phyloP scores from a whole-genome alignment of 2,329 filamentous ascomycete species.

The Acrocalymma vagum region DNA sequence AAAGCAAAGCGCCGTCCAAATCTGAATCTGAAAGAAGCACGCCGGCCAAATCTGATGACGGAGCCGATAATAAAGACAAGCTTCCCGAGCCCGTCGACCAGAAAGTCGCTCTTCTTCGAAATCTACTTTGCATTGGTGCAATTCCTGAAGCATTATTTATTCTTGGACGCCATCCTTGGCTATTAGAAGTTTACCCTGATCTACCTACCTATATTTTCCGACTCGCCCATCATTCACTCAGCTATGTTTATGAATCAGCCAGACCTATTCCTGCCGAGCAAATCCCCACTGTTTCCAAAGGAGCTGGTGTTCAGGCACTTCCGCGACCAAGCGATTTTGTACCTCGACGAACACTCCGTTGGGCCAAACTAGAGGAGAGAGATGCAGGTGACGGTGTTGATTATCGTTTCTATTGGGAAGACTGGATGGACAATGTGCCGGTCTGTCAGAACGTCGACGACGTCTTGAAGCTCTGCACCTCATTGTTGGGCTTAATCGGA shows the following conservation, averaged over 20 bases:
- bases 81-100: conserved; percentile 82
- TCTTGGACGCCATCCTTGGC: conserved; percentile 90
- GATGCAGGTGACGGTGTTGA: conserved; percentile 77
- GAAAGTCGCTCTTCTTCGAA: conserved; percentile 84
- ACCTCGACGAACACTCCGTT: conserved; percentile 75
- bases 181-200: conserved; percentile 84
- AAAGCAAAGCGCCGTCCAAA: conserved; percentile 56
- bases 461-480: conserved; percentile 84
- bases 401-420: conserved; percentile 96
- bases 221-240: conserved; percentile 81
- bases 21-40: conserved; percentile 55
- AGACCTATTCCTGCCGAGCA: conserved; percentile 55
- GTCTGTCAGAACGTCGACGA: conserved; percentile 91
- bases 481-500: conserved; percentile 84
- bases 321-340: conserved; percentile 65
- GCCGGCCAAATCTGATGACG: conserved; percentile 51
- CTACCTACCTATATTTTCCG: conserved; percentile 84
- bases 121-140: conserved; percentile 88
- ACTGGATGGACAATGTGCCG: conserved; percentile 94
- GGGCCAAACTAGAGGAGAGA: conserved; percentile 82
- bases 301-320: conserved; percentile 65
- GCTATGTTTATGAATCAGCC: conserved; percentile 71
- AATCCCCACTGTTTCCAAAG: conserved; percentile 49
- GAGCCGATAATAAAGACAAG: conserved; percentile 54
- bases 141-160: conserved; percentile 93